Base-by-base conservation (phyloP, 768 basidiomycete genomes). In the Neoboletus subvelutipes region DNA sequence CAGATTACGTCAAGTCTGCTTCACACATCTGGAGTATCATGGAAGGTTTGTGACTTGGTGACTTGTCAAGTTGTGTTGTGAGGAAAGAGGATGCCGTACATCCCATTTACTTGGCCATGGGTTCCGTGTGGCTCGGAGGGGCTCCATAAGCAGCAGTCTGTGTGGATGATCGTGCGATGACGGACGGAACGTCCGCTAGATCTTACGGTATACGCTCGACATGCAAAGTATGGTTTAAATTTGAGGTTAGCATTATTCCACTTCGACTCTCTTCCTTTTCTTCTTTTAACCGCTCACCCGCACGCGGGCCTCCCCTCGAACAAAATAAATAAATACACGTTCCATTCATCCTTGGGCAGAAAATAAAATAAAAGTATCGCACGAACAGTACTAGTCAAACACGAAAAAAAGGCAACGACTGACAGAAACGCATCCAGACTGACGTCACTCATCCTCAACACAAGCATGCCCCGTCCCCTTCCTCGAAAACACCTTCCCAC, bases 401-500 rank as follows among this genome's bases (percentile, higher is more conserved):
- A 33, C 33, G 12, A 9, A n/a, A 17, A 36, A 13, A 13, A 28
- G 28, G 28, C 2, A 17, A 17, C 31, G 6, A 8, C 33, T 26
- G 1, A 15, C 34, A 45, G 36, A 49, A 36, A 12, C 7, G n/a
- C 9, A 5, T 43, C 5, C 29, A 13, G 7, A n/a, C 5, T 1
- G 22, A 26, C 6, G 6, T 65, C 49, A 55, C 20, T 4, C 40
- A 5, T 8, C 49, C 11, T 39, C 50, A 1, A 5, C 34, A 34
- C 64, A 66, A 9, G 42, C 41, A 28, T 65, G 64, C 4, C 26
- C 29, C 5, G 61, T 60, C 4, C 54, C 64, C 42, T n/a, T 63
- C 15, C 64, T 55, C 48, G 64, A 63, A 50, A 65, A 59, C 7
- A 45, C 18, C 57, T 20, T 63, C 1, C 54, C 48, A n/a, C 64